Conservation (phyloP, 257 asterid genomes). For the Solanum clarkiae region DNA sequence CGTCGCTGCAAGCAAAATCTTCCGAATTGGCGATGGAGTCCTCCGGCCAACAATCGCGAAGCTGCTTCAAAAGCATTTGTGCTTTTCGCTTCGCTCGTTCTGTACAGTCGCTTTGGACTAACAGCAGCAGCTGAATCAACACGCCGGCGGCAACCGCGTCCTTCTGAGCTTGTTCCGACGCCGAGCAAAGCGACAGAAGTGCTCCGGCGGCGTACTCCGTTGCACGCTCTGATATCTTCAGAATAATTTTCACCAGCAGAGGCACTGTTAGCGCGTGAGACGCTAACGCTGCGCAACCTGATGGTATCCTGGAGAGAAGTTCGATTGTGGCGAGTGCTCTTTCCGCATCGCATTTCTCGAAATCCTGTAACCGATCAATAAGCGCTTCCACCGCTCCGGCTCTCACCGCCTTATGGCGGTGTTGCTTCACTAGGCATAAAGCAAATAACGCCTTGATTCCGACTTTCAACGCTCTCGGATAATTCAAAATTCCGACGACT, state of each 20-base stretch:
- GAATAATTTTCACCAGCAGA: conserved; percentile 55
- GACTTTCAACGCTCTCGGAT: conserved; percentile 63
- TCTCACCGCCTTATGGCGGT: conserved; percentile 66
- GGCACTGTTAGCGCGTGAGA: conserved; percentile 81
- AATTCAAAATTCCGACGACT: conserved; percentile 48
- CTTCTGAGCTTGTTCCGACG: conserved; percentile 44
- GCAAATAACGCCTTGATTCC: conserved; percentile 85
- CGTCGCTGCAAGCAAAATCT: conserved; percentile 66
- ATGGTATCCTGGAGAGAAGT: conserved; percentile 72
- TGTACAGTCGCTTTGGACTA: conserved; percentile 96
- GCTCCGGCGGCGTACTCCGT: conserved; percentile 97
- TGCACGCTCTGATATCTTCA: conserved; percentile 80
- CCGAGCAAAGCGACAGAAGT: conserved; percentile 66
- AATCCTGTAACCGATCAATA: conserved; percentile 45
- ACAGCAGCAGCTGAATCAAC: conserved; percentile 60
- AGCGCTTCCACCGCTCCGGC: conserved; percentile 81
- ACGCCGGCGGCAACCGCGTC: conserved; percentile 82
- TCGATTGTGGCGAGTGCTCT: conserved; percentile 93
- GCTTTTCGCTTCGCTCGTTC: conserved; percentile 94
- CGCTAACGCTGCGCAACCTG: conserved; percentile 62
- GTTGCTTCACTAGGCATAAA: conserved; percentile 70
- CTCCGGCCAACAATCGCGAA: conserved; percentile 78
- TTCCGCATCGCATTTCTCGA: conserved; percentile 88
- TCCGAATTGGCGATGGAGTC: conserved; percentile 49
- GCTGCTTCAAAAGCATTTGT: conserved; percentile 75